A percentile compares a stretch with the other conserved stretches of the same genome.
Evolutionary conservation across 1,284 basidiomycete species (phyloP).

Genomic region (Ganoderma meredithae): DNA sequence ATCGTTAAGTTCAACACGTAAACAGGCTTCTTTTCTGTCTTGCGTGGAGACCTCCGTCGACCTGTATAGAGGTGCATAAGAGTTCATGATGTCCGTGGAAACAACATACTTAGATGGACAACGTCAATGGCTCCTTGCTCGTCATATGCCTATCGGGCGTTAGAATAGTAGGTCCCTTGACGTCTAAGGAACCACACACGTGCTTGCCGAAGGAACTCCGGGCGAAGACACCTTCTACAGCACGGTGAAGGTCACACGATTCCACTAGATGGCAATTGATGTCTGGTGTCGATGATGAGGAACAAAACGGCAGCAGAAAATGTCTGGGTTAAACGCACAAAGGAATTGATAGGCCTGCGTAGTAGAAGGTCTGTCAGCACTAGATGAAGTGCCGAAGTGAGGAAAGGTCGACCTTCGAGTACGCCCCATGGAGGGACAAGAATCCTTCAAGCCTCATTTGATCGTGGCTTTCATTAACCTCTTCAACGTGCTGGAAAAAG

Average conservation of each 20-base stretch:
- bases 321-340: conserved; percentile 56
- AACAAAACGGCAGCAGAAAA: neutral
- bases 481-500: conserved; percentile 64
- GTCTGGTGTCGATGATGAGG: conserved; percentile 53
- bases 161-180: neutral
- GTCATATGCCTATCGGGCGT: conserved; percentile 60
- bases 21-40: conserved; percentile 77
- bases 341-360: conserved; percentile 81
- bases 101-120: conserved; percentile 39
- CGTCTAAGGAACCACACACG: conserved; percentile 45
- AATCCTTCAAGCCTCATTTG: conserved; percentile 76
- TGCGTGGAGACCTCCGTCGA: conserved; percentile 73
- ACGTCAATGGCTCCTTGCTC: conserved; percentile 60
- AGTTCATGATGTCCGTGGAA: neutral
- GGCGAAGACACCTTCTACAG: conserved; percentile 72
- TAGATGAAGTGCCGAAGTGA: neutral
- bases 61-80: conserved; percentile 24
- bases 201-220: conserved; percentile 75
- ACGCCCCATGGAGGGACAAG: conserved; percentile 78
- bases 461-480: conserved; percentile 60
- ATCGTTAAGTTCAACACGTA: conserved; percentile 83
- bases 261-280: conserved; percentile 83
- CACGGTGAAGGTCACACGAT: conserved; percentile 71
- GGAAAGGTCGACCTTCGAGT: conserved; percentile 65
- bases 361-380: neutral